Base-by-base conservation (phyloP, 768 basidiomycete genomes). In the Lentinus brumalis region DNA sequence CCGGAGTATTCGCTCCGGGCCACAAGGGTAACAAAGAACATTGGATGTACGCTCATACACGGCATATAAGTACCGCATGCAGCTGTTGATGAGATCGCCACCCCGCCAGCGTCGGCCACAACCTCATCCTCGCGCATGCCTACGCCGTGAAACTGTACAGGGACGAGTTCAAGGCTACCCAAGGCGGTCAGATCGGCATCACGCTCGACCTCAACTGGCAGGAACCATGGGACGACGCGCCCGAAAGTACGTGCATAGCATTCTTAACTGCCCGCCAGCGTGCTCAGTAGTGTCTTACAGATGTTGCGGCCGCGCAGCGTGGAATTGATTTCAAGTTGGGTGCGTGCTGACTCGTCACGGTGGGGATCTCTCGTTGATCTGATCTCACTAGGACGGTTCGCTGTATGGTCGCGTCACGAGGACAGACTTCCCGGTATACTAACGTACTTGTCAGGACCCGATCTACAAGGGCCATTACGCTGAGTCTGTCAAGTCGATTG, bases 191-290 rank as follows among this genome's bases (percentile, higher is more conserved):
- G 63, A 88, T 91, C 63, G 89, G 89, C 9, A 90, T 92, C 68
- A 91, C 90, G 0, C 76, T 91, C 40, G 91, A 91, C 66, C 86
- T 86, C n/a, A 86, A 88, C 68, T 90, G 87, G 87, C 78, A 82
- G 35, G 83, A 86, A 70, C 89, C 91, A 3, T 91, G 85, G 62
- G 87, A 90, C 63, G 80, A 88, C 60, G 78, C 73, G 32, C 84
- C 82, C 9, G 84, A 86, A 67, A 91, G 89, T 90, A 69, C 63
- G 86, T 75, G 4, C 3, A 15, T 16, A 8, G n/a, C 7, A n/a
- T n/a, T n/a, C n/a, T n/a, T n/a, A n/a, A n/a, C n/a, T 30, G 21
- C 29, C 6, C 26, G 21, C 21, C 1, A 26, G 8, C 14, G 6
- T 30, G 31, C 26, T 5, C 21, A 12, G 40, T 4, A 16, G 16